Base-by-base conservation (phyloP, 352 stramenopile genomes). In the Globisporangium orthogonon region DNA sequence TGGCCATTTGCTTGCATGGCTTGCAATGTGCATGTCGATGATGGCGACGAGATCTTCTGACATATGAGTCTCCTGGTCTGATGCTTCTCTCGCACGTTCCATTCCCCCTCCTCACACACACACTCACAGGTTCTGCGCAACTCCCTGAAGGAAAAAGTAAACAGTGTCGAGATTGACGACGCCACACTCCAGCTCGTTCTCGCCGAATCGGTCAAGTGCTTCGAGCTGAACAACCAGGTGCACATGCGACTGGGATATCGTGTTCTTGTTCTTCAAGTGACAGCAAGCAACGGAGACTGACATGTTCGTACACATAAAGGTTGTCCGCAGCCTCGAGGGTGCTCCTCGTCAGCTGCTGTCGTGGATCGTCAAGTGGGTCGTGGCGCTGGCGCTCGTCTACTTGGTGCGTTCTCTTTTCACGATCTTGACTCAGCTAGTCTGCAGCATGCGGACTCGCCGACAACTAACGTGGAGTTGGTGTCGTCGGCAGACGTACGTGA, bases 141-240 rank as follows among this genome's bases (percentile, higher is more conserved):
- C 28, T 60, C 68, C 10, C 65, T 90, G 58, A 88, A 88, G 59
- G 80, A 84, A 44, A 71, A 68, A 45, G 78, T 90, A 49, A 83
- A 90, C 58, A 49, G 63, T 33, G 54, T 83, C 0, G 33, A 56
- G 0, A 40, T 70, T 14, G 74, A 90, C 31, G 72, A 75, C 14
- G 58, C 64, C 18, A 86, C 66, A 13, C 83, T 67, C 63, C 55
- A 70, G 41, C 69, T 77, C 29, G 62, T 89, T 28, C 59, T 89
- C 33, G 58, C 46, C 7, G 80, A 90, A 44, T 86, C 75, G 1
- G 52, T 84, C 18, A 69, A 46, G 2, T 77, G 75, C 44, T 88
- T 87, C 46, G 68, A 83, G 52, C 73, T 84, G 63, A 90, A 86
- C 68, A 90, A 90, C 63, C 54, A 86, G 61, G 78, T 86, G n/a